phyloP scores from a whole-genome alignment of 352 stramenopile species.

The Globisporangium spiculum region DNA sequence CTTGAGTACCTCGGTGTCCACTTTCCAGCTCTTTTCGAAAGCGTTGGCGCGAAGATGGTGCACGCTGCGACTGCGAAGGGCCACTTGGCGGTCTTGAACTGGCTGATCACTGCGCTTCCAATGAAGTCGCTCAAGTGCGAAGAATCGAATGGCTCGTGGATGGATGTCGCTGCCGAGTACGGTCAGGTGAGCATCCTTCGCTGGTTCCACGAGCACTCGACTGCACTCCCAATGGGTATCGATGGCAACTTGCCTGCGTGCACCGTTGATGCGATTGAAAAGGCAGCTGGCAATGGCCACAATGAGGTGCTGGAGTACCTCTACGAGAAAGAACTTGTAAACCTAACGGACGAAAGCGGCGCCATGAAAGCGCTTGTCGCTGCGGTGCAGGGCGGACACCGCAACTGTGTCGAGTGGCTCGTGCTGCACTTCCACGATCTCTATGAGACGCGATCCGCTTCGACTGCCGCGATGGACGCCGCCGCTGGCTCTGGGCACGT shows the following conservation, averaged over 20 bases:
- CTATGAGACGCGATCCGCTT: slow-evolving; percentile 28
- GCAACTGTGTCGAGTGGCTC: slow-evolving; percentile 56
- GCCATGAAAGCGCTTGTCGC: slow-evolving; percentile 57
- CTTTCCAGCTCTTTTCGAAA: slow-evolving; percentile 51
- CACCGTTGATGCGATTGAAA: slow-evolving; percentile 54
- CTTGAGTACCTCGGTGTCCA: slow-evolving; percentile 48
- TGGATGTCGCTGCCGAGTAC: slow-evolving; percentile 69
- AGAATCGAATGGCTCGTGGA: slow-evolving; percentile 56
- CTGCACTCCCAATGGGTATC: slow-evolving; percentile 51
- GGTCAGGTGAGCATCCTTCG: slow-evolving; percentile 59
- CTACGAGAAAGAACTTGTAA: slow-evolving; percentile 51
- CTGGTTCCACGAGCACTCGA: slow-evolving; percentile 66
- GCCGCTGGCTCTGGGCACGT: slow-evolving; percentile 49
- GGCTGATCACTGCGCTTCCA: slow-evolving; percentile 53
- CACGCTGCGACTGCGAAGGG: slow-evolving; percentile 60
- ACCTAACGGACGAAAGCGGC: slow-evolving; percentile 34
- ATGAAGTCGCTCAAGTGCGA: slow-evolving; percentile 72
- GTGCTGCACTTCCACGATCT: slow-evolving; percentile 41
- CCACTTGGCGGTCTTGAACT: slow-evolving; percentile 52
- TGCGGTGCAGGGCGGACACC: slow-evolving; percentile 49
- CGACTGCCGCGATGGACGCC: slow-evolving; percentile 47
- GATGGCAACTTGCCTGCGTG: slow-evolving; percentile 47
- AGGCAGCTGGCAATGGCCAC: slow-evolving; percentile 66
- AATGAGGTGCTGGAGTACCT: slow-evolving; percentile 53
- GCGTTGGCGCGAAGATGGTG: slow-evolving; percentile 54